phyloP scores from a whole-genome alignment of 768 basidiomycete species.

The Tylopilus rubrobrunneus region DNA sequence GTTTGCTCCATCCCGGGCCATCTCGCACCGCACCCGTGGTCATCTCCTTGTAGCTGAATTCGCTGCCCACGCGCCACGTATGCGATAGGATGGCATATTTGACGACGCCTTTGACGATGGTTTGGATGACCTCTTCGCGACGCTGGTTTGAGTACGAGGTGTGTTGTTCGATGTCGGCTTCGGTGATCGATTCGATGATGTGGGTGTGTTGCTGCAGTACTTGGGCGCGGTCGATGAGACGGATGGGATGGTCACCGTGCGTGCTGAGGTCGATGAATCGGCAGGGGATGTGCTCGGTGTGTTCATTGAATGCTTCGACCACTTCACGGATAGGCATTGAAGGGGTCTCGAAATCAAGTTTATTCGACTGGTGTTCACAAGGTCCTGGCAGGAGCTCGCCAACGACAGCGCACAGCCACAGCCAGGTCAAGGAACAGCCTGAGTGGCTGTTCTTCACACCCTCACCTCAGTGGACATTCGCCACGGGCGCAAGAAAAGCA shows the following conservation, averaged over 20 bases:
- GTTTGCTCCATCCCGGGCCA: slow-evolving; percentile 4
- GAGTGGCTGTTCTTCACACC: too few relatives aligned
- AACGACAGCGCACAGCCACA: too few relatives aligned
- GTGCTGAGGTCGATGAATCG: background rate
- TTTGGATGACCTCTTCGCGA: background rate
- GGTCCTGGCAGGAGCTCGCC: too few relatives aligned
- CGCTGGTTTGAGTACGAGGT: slow-evolving; percentile 1
- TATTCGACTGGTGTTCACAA: too few relatives aligned
- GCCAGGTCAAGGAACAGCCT: too few relatives aligned
- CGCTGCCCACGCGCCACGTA: background rate
- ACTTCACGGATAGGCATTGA: slow-evolving; percentile 5
- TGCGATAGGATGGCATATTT: slow-evolving; percentile 7
- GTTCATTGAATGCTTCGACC: slow-evolving; percentile 3
- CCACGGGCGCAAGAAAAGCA: too few relatives aligned
- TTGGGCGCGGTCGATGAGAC: background rate
- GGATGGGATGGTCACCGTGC: background rate
- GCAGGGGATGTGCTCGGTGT: background rate
- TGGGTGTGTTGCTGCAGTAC: background rate
- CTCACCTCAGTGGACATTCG: too few relatives aligned
- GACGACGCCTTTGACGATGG: background rate
- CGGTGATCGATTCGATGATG: slow-evolving; percentile 2
- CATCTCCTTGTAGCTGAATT: background rate
- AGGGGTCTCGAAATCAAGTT: too few relatives aligned
- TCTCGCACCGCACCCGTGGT: background rate
- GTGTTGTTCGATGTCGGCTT: slow-evolving; percentile 4